Evolutionary conservation across 352 stramenopile species (phyloP), one percentile per base, ranked within the genome.

Genomic region (Blastocystis sp.): DNA sequence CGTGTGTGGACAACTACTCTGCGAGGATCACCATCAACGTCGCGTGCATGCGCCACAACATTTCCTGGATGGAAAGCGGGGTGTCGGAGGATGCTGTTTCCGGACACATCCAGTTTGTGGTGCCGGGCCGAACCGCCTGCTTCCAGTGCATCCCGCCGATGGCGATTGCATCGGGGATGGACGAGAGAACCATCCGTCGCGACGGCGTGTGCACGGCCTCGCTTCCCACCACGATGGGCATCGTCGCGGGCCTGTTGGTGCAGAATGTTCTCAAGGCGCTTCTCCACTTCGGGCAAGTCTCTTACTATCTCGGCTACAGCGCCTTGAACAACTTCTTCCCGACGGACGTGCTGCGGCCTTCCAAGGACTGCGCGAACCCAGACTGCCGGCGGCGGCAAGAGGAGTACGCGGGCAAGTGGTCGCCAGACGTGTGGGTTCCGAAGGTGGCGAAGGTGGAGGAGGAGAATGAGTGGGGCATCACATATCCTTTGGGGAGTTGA

Each of bases 1-100:
- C 92, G 82, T 96, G 93, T 81, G 93, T 96, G 54, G 93, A 96
- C 91, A 96, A 96, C 89, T 96, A 95, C 87, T 93, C 92, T 7
- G 93, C 93, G 0, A 92, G 93, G 11, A 95, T 93, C 78, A 91
- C 93, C 17, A 91, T 96, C 65, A 96, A 96, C 87, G 92, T 95
- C 87, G 93, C 93, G 63, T 95, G 93, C 87, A 95, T 94, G 66
- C 93, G 95, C 89, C 90, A 94, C 24, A 93, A 94, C 79, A 92
- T 94, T 81, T 90, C 90, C 38, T 96, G 93, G 93, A 95, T 96
- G 93, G 93, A 96, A 90, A 95, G 92, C 70, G 93, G 93, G 3
- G 93, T 96, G 70, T 95, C 92, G n/a, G 93, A 96, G 77, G 93
- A 95, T 82, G 93, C 93, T 3, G 92, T 95, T 38, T 95, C 93